Percentiles rank a stretch among this genome's conserved stretches.
These are phyloP conservation scores for Verticillium nubilum DNA, from an alignment of 2,329 filamentous ascomycete genomes.

Conservation along the genomic window DNA sequence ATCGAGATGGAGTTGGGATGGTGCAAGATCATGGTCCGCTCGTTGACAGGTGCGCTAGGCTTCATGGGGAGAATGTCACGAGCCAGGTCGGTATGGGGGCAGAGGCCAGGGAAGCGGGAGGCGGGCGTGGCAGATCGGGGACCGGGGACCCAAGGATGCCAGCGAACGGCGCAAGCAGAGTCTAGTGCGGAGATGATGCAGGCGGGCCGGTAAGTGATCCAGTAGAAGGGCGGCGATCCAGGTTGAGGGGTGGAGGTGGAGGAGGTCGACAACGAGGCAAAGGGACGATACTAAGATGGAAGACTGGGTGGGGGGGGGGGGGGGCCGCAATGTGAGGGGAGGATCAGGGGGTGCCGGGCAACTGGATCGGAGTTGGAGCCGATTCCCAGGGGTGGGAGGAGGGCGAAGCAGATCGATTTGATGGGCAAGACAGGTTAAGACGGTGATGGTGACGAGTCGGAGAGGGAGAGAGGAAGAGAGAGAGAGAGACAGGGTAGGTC, in stretches of 20 bases:
- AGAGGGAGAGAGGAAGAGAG: background rate
- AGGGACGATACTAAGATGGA: constrained; percentile 1
- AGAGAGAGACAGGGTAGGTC: background rate
- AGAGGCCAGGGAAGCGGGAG: background rate
- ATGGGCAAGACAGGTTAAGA: background rate
- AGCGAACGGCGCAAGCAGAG: background rate
- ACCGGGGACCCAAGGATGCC: background rate
- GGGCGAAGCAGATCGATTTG: background rate
- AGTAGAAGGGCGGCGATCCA: constrained; percentile 7
- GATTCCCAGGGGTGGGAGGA: background rate
- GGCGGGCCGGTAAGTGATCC: constrained; percentile 7
- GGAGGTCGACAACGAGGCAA: constrained; percentile 2
- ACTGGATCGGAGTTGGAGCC: background rate
- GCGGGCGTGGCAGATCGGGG: background rate
- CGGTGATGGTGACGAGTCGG: background rate
- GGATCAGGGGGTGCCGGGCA: background rate
- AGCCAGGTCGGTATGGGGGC: constrained; percentile 8
- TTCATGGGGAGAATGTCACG: constrained; percentile 15
- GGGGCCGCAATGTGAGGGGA: background rate
- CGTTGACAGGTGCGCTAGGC: constrained; percentile 14
- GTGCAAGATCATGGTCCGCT: constrained; percentile 12
- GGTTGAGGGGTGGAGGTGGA: constrained; percentile 5
- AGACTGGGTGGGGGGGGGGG: background rate
- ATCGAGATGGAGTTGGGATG: constrained; percentile 5
- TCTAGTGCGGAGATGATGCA: constrained; percentile 3